These are phyloP conservation scores for Rhizophora apiculata DNA, from an alignment of 345 rosid genomes.

Conservation along the genomic window DNA sequence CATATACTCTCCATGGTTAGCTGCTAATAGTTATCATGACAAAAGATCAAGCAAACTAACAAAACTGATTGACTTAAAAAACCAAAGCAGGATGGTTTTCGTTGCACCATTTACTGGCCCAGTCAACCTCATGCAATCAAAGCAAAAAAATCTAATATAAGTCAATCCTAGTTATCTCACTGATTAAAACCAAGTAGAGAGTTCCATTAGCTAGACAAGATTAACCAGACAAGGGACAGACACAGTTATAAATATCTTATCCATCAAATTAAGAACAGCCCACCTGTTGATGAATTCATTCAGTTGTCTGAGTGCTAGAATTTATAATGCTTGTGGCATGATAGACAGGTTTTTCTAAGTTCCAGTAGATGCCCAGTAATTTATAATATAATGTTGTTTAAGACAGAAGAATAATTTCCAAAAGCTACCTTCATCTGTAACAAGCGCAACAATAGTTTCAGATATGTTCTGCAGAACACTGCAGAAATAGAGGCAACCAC, in stretches of 20 bases:
- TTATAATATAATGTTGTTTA: neutral
- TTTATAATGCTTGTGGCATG: no score
- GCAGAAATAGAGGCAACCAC: conserved; percentile 29
- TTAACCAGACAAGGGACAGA: neutral
- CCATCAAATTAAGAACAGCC: neutral
- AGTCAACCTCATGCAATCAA: neutral
- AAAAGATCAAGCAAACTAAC: neutral
- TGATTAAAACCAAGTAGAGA: neutral
- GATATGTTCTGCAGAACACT: conserved; percentile 83
- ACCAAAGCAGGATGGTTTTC: neutral
- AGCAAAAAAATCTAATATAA: neutral
- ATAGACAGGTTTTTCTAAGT: neutral
- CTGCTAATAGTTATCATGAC: neutral
- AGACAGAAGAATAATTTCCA: conserved; percentile 3
- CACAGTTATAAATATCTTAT: neutral
- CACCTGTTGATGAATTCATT: no score
- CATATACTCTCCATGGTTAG: neutral
- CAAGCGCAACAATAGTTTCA: conserved; percentile 68
- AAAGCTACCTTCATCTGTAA: conserved; percentile 76
- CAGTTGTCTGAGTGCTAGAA: no score
- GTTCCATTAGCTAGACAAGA: neutral
- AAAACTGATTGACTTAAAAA: neutral
- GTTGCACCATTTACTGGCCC: neutral
- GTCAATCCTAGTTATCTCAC: neutral
- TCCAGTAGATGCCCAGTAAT: conserved; percentile 1